Percentiles rank a stretch among this genome's conserved stretches.
These are phyloP conservation scores for Apiospora rasikravindrae DNA, from an alignment of 2,329 filamentous ascomycete genomes.

Conservation along the genomic window DNA sequence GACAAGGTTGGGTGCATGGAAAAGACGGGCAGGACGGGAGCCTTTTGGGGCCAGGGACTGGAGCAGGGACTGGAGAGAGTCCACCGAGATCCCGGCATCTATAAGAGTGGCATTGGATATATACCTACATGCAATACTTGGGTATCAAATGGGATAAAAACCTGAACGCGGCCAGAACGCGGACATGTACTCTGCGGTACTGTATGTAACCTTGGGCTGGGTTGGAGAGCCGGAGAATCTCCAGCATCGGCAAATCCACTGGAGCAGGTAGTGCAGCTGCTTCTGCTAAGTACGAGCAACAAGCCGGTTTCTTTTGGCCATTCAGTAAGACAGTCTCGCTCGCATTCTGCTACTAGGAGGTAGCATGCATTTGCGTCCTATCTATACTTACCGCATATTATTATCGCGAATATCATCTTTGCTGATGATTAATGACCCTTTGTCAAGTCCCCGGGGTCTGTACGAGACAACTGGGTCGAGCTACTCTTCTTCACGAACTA, in stretches of 20 bases:
- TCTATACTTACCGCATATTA: background rate
- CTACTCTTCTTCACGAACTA: background rate
- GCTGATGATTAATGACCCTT: background rate
- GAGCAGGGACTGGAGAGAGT: background rate
- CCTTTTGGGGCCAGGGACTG: background rate
- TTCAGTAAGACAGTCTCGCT: constrained; percentile 5
- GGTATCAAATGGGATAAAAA: background rate
- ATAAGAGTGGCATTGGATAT: background rate
- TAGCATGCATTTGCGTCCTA: background rate
- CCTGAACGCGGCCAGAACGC: background rate
- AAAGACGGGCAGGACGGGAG: constrained; percentile 12
- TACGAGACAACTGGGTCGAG: background rate
- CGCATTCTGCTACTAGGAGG: background rate
- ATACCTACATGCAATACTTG: background rate
- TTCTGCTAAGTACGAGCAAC: background rate
- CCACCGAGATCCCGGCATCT: constrained; percentile 1
- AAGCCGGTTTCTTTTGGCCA: background rate
- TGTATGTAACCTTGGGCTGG: background rate
- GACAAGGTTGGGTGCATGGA: constrained; percentile 16
- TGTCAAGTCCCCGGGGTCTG: background rate
- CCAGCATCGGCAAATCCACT: constrained; percentile 14
- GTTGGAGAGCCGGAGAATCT: background rate
- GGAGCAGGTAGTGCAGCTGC: background rate
- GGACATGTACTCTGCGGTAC: constrained; percentile 8
- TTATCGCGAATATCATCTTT: background rate